Percentiles rank a stretch among this genome's conserved stretches.
These are phyloP conservation scores for Phytophthora cactorum DNA, from an alignment of 352 stramenopile genomes.

Conservation along the genomic window DNA sequence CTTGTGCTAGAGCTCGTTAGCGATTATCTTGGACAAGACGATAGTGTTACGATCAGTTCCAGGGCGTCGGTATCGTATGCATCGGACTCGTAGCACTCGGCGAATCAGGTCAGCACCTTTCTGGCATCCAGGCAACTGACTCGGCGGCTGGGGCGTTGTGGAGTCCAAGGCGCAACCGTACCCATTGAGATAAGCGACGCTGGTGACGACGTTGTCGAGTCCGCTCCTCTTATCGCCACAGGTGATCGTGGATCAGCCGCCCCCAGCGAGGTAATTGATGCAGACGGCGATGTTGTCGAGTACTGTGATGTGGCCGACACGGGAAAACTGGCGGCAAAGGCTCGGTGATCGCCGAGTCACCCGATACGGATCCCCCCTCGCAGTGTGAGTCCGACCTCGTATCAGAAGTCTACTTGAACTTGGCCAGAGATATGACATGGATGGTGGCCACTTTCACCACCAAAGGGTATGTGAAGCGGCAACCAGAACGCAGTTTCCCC, in stretches of 20 bases:
- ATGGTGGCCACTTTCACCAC: too few relatives aligned
- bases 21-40: background rate
- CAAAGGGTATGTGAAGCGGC: too few relatives aligned
- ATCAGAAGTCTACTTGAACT: too few relatives aligned
- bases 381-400: too few relatives aligned
- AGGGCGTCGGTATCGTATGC: background rate
- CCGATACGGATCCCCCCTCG: too few relatives aligned
- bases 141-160: background rate
- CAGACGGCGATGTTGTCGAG: too few relatives aligned
- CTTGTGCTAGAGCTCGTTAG: too few relatives aligned
- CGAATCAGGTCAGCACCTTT: background rate
- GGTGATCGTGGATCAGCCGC: background rate
- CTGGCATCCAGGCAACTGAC: background rate
- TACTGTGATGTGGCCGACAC: too few relatives aligned
- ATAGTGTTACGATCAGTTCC: background rate
- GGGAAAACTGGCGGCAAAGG: too few relatives aligned
- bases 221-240: background rate
- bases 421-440: too few relatives aligned
- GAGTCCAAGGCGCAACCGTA: background rate
- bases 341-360: too few relatives aligned
- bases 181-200: background rate
- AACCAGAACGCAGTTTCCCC: background rate
- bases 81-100: background rate
- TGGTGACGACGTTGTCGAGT: background rate
- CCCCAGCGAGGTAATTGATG: background rate